A percentile compares a stretch with the other conserved stretches of the same genome.
phyloP scores from a whole-genome alignment of 2,329 filamentous ascomycete species.

The Hypoxylon sp. region DNA sequence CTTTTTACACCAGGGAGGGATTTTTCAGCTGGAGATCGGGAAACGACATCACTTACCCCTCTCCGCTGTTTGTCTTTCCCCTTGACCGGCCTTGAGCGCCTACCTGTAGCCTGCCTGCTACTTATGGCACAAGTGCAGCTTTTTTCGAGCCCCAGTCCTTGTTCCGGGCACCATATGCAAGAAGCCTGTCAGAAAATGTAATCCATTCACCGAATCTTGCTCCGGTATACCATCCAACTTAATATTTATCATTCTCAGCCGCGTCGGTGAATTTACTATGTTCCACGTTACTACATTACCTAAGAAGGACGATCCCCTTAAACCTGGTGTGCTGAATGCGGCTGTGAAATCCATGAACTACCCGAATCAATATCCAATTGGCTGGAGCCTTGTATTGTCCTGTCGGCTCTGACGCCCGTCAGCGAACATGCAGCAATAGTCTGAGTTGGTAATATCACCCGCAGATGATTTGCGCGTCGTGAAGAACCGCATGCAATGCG shows the following conservation, averaged over 20 bases:
- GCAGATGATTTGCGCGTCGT: not conserved
- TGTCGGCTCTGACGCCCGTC: not conserved
- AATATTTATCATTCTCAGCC: constrained; percentile 12
- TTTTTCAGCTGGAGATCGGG: not conserved
- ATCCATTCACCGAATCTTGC: constrained; percentile 11
- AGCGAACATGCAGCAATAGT: constrained; percentile 3
- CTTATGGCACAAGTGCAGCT: constrained; percentile 1
- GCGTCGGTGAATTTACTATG: not conserved
- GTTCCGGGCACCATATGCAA: not conserved
- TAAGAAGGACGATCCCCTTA: not conserved
- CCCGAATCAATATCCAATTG: not conserved
- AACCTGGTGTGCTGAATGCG: not conserved
- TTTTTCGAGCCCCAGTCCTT: not conserved
- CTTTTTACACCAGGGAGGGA: too few species aligned
- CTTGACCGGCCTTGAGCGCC: not conserved
- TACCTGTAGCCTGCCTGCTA: constrained; percentile 3
- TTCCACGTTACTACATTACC: not conserved
- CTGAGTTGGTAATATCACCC: not conserved
- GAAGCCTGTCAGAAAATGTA: not conserved
- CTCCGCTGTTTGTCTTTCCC: not conserved
- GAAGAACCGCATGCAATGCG: not conserved
- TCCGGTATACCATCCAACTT: not conserved
- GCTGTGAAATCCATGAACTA: not conserved
- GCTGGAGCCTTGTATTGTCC: not conserved
- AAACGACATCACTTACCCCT: not conserved